These are phyloP conservation scores for Annulohypoxylon truncatum DNA, from an alignment of 2,329 filamentous ascomycete species.

Conservation along the genomic window DNA sequence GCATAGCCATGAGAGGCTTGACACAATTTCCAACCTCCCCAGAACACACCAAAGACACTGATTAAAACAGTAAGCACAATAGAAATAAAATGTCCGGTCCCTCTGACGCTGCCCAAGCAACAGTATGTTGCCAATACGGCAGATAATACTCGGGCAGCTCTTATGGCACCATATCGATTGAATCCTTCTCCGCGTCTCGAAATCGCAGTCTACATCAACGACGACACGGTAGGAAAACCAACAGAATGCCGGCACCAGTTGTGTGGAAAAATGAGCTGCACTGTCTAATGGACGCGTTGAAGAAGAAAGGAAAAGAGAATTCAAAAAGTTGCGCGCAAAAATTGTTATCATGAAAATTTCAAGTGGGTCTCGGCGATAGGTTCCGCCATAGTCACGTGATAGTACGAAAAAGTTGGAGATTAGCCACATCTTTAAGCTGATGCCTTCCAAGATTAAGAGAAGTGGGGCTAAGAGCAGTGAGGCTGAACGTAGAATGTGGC, in stretches of 20 bases:
- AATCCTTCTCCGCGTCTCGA: constrained; percentile 60
- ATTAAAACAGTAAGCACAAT: constrained; percentile 20
- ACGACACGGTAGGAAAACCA: constrained; percentile 63
- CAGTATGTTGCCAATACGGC: constrained; percentile 52
- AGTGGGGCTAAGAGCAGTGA: background rate
- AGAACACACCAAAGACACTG: too few species aligned
- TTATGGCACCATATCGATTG: constrained; percentile 70
- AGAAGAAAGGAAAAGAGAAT: constrained; percentile 54
- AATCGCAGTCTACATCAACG: constrained; percentile 69
- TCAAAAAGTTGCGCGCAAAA: constrained; percentile 17
- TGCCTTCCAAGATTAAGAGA: background rate
- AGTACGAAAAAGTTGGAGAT: background rate
- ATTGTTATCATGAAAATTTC: constrained; percentile 39
- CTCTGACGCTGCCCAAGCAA: constrained; percentile 90
- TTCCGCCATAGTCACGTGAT: constrained; percentile 41
- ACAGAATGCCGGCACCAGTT: constrained; percentile 75
- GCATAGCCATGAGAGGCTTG: background rate
- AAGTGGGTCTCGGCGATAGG: constrained; percentile 34
- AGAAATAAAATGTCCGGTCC: constrained; percentile 70
- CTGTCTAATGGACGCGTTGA: constrained; percentile 87
- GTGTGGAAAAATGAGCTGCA: constrained; percentile 77
- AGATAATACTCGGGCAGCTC: constrained; percentile 74
- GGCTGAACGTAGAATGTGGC: constrained; percentile 28
- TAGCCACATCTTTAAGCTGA: constrained; percentile 1
- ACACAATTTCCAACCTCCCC: background rate